A percentile compares a stretch with the other conserved stretches of the same genome.
Conservation (phyloP, 495 filamentous ascomycete species). For the Aspergillus biplanus region DNA sequence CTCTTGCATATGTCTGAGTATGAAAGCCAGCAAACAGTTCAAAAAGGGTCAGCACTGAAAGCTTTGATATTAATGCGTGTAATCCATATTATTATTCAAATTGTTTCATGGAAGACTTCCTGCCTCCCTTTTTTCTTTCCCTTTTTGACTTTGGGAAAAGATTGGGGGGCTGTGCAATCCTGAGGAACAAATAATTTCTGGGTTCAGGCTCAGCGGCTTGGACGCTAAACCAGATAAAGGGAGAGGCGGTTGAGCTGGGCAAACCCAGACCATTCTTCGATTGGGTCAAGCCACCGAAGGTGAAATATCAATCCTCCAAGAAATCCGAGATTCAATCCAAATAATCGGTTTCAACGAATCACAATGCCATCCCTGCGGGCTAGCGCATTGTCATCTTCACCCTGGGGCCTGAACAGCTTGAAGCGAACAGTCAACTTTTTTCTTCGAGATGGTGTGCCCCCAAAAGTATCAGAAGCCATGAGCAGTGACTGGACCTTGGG, state of each 20-base stretch:
- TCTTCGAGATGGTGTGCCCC: background rate
- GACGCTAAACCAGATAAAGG: background rate
- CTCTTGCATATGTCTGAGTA: no score
- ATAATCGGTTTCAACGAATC: background rate
- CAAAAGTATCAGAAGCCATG: background rate
- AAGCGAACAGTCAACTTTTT: no score
- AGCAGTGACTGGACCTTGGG: background rate
- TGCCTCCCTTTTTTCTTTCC: constrained; percentile 17
- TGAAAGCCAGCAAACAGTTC: no score
- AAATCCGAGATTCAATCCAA: background rate
- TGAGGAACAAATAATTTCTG: constrained; percentile 14
- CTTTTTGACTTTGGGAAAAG: constrained; percentile 6
- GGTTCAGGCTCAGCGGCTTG: background rate
- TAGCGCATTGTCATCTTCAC: no score
- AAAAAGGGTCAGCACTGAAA: no score
- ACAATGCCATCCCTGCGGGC: no score
- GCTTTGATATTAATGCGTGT: no score
- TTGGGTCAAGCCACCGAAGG: background rate
- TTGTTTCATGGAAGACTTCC: background rate
- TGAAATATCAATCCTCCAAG: background rate
- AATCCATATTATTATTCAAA: no score
- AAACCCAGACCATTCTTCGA: background rate
- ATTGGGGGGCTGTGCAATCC: constrained; percentile 18
- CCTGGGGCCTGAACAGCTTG: no score
- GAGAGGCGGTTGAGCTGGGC: background rate